Base-by-base conservation (phyloP, 1,284 basidiomycete genomes). In the Austropuccinia psidii region DNA sequence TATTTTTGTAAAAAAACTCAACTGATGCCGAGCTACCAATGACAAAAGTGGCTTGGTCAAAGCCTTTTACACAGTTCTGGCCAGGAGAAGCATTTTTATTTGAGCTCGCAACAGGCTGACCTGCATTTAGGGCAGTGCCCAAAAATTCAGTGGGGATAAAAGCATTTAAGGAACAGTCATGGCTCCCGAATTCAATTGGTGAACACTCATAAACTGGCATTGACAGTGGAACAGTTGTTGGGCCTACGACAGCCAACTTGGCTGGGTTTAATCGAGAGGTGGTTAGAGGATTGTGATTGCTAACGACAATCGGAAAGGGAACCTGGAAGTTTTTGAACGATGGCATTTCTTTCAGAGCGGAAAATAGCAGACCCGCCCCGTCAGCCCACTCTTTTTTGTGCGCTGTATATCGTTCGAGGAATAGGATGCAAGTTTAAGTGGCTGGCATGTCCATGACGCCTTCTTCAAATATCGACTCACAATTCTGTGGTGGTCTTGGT, bases 151-250 rank as follows among this genome's bases (percentile, higher is more conserved):
- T 72, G 13, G 79, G 79, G 13, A 79, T 72, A 61, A 80, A 79
- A 2, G 77, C 78, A 13, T 77, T 72, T 1, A 80, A 73, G n/a
- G 65, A 75, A 13, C 78, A 81, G 35, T 82, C 81, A 82, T 83
- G 84, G 0, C 81, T 79, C 4, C 84, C 84, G 66, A 83, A 84
- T 76, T 84, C 83, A 72, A 78, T 81, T 0, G 82, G 82, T 1
- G 80, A 83, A 68, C 83, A 83, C 75, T 85, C 84, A 78, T 81
- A 84, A 15, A 81, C 76, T 8, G 82, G 81, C 1, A 81, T 41
- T 27, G 67, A 58, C 5, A 60, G 43, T 6, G 67, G 67, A 0
- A 69, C 55, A 31, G 35, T 50, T 15, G 43, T 69, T 33, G 24
- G 19, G 29, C 55, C 67, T 13, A 29, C 35, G 24, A 58, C 29